Evolutionary conservation across 2,329 filamentous ascomycete species (phyloP), one percentile per base, ranked within the genome.

Genomic region (Fusarium sp.): DNA sequence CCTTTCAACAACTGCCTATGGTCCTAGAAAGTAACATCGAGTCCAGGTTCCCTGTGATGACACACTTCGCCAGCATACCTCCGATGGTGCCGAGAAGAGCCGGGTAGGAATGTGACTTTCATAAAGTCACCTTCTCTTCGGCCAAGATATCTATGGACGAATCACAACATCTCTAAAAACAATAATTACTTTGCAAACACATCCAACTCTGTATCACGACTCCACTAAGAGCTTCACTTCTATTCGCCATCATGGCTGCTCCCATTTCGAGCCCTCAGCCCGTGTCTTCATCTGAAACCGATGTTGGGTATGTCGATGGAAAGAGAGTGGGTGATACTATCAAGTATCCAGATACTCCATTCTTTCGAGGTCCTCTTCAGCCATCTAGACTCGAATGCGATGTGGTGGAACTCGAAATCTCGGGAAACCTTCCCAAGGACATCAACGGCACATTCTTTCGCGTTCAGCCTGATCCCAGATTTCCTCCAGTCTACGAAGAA

Each of bases 361-460:
- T 65, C 14, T 65, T 65, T 9, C 24, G 38, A n/a, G 63, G 63
- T 9, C 31, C 42, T n/a, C 38, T 65, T 12, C 44, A 65, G 44
- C 63, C 63, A 3, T 65, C 56, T 14, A 44, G 63, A 16, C n/a
- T 65, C 12, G 63, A 65, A 42, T 65, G 63, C 33, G 56, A 65
- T 22, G 44, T 65, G 11, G 57, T 65, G 31, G 63, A 65, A 24
- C 42, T 65, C 22, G 63, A 65, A 7, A 36, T 38, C 12, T 33
- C 49, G 6, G 64, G 64, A 17, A 11, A 27, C 1, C 46, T 74
- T 5, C 71, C 71, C 1, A 6, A 44, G 0, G 64, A 63, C 2
- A 73, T 74, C 0, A 71, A 71, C 20, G 71, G 71, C 0, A 73
- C 64, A 0, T 74, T 73, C n/a, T 74, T 71, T 14, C 38, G 71